Evolutionary conservation across 2,329 filamentous ascomycete species (phyloP).

Genomic region (Neospermospora avenae): DNA sequence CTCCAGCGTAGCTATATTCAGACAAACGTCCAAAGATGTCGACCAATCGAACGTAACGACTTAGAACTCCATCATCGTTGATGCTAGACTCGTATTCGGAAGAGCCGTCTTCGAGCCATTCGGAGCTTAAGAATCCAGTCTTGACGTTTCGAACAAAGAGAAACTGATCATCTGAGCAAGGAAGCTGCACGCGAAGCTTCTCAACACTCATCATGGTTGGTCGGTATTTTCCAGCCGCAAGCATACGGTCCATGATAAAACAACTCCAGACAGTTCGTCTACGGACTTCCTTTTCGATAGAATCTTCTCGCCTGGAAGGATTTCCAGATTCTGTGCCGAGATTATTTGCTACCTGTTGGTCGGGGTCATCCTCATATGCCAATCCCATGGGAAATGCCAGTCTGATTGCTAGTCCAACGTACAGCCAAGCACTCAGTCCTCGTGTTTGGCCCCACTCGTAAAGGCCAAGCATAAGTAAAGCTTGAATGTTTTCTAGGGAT

Average conservation of each 20-base stretch:
- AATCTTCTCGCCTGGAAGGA: constrained; percentile 34
- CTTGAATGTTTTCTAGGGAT: constrained; percentile 62
- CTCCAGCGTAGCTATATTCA: constrained; percentile 50
- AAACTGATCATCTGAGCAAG: constrained; percentile 64
- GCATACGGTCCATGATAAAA: constrained; percentile 67
- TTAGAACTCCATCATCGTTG: constrained; percentile 37
- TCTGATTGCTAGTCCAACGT: constrained; percentile 56
- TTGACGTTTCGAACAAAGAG: constrained; percentile 56
- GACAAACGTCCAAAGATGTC: constrained; percentile 58
- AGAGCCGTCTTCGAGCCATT: constrained; percentile 43
- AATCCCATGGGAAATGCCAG: constrained; percentile 61
- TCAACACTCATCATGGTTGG: constrained; percentile 56
- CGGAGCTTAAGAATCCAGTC: constrained; percentile 46
- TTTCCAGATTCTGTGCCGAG: constrained; percentile 18
- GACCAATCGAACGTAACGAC: constrained; percentile 54
- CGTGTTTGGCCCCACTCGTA: constrained; percentile 68
- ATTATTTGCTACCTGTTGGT: constrained; percentile 26
- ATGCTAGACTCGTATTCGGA: constrained; percentile 34
- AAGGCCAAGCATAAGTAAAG: constrained; percentile 66
- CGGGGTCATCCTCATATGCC: constrained; percentile 49
- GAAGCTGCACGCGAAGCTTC: constrained; percentile 62
- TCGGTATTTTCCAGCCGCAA: constrained; percentile 61
- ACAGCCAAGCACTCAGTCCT: constrained; percentile 63
- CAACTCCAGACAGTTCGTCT: constrained; percentile 73
- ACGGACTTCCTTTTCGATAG: constrained; percentile 60